These are phyloP conservation scores for Hericium erinaceus DNA, from an alignment of 768 basidiomycete genomes.

Conservation along the genomic window DNA sequence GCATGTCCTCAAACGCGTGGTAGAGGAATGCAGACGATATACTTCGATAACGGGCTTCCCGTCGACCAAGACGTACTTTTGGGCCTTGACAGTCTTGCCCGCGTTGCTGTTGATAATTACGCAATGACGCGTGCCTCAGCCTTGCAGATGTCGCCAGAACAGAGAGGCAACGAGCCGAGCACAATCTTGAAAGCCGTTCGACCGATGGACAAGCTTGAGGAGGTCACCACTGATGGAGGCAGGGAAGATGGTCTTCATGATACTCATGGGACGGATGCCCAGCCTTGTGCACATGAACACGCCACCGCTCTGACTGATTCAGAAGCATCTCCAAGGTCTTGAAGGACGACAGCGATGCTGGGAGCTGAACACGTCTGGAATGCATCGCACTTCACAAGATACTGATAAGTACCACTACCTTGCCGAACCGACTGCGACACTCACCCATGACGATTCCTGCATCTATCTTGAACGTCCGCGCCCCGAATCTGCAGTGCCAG, in stretches of 20 bases:
- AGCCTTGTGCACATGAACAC: no score
- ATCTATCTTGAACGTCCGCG: no score
- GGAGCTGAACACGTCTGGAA: no score
- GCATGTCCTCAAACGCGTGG: conserved; percentile 98
- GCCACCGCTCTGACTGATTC: no score
- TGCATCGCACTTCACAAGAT: no score
- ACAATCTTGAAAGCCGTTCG: conserved; percentile 93
- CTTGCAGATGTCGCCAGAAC: conserved; percentile 83
- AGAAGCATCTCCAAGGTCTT: no score
- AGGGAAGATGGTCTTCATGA: conserved; percentile 98
- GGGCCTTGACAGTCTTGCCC: conserved; percentile 90
- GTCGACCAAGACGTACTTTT: conserved; percentile 71
- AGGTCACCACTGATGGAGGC: conserved; percentile 85
- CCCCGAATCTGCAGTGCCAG: no score
- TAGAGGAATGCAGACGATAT: conserved; percentile 92
- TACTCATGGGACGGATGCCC: no score
- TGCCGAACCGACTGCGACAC: no score
- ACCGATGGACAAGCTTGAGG: conserved; percentile 94
- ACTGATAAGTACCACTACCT: no score
- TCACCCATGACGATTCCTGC: no score
- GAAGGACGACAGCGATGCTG: no score
- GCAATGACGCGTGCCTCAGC: conserved; percentile 85
- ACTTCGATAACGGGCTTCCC: conserved; percentile 86
- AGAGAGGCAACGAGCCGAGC: conserved; percentile 64
- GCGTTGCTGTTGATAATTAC: conserved; percentile 82